Conservation (phyloP, 1,284 basidiomycete species). For the Ceratobasidium theobromae region DNA sequence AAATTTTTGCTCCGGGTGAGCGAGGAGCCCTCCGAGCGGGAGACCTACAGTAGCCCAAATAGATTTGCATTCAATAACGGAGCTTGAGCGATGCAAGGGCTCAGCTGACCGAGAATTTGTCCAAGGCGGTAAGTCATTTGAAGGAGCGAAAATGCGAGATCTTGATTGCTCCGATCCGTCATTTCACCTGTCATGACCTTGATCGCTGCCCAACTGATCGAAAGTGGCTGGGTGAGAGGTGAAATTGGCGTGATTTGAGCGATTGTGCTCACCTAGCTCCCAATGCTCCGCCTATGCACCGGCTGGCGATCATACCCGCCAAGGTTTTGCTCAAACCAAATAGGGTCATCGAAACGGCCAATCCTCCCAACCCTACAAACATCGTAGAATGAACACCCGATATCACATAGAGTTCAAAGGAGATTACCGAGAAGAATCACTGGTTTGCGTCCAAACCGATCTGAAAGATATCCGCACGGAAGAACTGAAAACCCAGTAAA, state of each 20-base stretch:
- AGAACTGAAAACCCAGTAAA: not conserved
- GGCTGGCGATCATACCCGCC: conserved; percentile 27
- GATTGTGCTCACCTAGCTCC: conserved; percentile 9
- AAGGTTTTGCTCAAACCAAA: conserved; percentile 31
- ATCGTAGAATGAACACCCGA: not conserved
- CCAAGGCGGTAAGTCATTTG: conserved; percentile 30
- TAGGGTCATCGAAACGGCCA: conserved; percentile 29
- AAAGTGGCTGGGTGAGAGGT: not conserved
- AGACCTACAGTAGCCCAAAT: conserved; percentile 36
- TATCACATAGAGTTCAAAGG: not conserved
- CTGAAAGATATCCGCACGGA: conserved; percentile 31
- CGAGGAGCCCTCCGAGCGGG: conserved; percentile 39
- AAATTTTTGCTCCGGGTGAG: conserved; percentile 38
- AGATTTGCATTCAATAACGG: not conserved
- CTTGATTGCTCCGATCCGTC: conserved; percentile 30
- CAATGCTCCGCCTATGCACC: conserved; percentile 22
- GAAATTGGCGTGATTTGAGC: not conserved
- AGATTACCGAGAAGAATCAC: conserved; percentile 20
- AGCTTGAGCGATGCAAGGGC: not conserved
- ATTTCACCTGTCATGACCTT: conserved; percentile 30
- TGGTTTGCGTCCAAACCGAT: conserved; percentile 30
- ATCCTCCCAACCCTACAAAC: conserved; percentile 14
- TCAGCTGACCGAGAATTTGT: conserved; percentile 28
- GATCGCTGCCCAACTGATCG: conserved; percentile 21
- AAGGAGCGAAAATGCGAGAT: conserved; percentile 22